Percentiles rank a stretch among this genome's conserved stretches.
Conservation (phyloP, 2,329 filamentous ascomycete species). For the Aureobasidium sp. region DNA sequence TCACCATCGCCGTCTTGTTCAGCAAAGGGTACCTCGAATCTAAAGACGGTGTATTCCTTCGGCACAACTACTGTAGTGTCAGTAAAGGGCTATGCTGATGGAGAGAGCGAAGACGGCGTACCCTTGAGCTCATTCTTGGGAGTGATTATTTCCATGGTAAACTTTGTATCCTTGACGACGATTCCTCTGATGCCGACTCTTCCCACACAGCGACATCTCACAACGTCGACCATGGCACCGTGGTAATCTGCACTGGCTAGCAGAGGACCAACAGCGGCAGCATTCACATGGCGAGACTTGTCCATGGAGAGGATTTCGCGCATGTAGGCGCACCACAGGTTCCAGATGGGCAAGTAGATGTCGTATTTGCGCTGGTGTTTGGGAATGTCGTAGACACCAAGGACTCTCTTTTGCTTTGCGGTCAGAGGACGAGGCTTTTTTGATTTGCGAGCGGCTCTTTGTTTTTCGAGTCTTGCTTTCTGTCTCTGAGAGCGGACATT, state of each 20-base stretch:
- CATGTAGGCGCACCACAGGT: slow-evolving; percentile 79
- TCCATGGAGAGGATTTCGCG: slow-evolving; percentile 64
- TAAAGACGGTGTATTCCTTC: slow-evolving; percentile 84
- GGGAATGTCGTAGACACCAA: slow-evolving; percentile 69
- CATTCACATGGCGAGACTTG: slow-evolving; percentile 44
- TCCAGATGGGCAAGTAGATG: slow-evolving; percentile 69
- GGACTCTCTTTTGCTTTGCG: slow-evolving; percentile 65
- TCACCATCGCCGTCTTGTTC: slow-evolving; percentile 20
- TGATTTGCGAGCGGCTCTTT: slow-evolving; percentile 25
- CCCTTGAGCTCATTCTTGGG: slow-evolving; percentile 61
- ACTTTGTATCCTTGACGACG: slow-evolving; percentile 81
- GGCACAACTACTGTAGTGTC: slow-evolving; percentile 56
- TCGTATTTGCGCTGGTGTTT: slow-evolving; percentile 62
- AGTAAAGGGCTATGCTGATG: not conserved
- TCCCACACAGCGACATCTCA: slow-evolving; percentile 70
- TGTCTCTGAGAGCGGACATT: slow-evolving; percentile 48
- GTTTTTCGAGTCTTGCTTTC: slow-evolving; percentile 29
- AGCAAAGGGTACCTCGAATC: slow-evolving; percentile 58
- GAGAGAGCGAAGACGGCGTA: slow-evolving; percentile 28
- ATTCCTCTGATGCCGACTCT: slow-evolving; percentile 81
- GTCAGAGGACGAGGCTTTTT: slow-evolving; percentile 64
- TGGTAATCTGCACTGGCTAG: slow-evolving; percentile 85
- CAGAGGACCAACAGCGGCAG: slow-evolving; percentile 59
- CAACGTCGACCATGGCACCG: slow-evolving; percentile 75
- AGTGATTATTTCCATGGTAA: slow-evolving; percentile 79